Percentiles rank a stretch among this genome's conserved stretches.
Evolutionary conservation across 371 early-diverging fungal genomes (phyloP).

Genomic region (Mucor racemosus): DNA sequence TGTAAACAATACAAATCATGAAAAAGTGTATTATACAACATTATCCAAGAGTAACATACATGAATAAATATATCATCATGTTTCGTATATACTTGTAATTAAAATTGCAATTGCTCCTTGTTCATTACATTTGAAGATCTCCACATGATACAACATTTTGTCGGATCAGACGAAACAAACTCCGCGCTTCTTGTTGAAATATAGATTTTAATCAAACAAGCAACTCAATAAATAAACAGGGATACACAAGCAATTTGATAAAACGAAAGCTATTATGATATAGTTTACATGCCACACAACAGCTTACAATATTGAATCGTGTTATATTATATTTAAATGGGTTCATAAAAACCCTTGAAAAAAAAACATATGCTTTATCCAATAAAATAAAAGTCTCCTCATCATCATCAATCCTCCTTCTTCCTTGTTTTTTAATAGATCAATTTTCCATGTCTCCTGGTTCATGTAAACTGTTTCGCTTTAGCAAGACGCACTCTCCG

Average conservation of each 20-base stretch:
- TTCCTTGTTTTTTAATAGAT: neutral
- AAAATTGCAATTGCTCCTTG: neutral
- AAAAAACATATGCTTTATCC: no score
- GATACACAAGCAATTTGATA: no score
- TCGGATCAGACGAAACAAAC: neutral
- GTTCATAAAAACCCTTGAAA: no score
- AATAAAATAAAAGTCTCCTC: neutral
- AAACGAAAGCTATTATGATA: no score
- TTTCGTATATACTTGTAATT: neutral
- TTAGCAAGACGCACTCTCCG: constrained; percentile 87
- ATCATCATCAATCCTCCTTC: neutral
- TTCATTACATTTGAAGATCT: neutral
- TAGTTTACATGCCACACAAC: no score
- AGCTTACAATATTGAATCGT: no score
- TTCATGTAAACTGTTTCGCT: constrained; percentile 54
- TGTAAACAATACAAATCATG: no score
- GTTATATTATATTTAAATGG: no score
- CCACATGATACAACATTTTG: neutral
- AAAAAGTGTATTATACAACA: neutral
- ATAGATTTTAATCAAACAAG: no score
- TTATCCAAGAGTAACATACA: neutral
- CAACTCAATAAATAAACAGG: no score
- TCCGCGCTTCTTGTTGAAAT: no score
- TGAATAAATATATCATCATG: neutral
- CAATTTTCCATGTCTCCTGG: constrained; percentile 3